phyloP scores from a whole-genome alignment of 148 eudicot species.

The Persicaria tinctoria region DNA sequence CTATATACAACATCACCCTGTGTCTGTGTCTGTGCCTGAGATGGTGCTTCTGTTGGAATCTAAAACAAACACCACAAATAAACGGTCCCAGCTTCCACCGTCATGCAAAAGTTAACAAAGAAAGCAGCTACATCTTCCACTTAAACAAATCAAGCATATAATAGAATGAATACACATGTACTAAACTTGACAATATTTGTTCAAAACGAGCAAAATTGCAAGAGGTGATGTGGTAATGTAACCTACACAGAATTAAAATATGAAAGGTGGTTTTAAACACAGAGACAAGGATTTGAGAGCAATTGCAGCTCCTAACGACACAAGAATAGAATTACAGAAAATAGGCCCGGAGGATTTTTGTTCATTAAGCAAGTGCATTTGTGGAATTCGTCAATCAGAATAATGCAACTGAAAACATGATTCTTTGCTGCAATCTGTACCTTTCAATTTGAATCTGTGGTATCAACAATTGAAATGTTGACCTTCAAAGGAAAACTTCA shows the following conservation, averaged over 20 bases:
- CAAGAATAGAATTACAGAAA: neutral
- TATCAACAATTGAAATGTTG: neutral
- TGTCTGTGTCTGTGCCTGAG: conserved; percentile 30
- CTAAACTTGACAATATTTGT: neutral
- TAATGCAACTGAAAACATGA: neutral
- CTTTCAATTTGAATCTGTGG: neutral
- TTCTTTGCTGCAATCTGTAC: neutral
- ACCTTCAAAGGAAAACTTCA: neutral
- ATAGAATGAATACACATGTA: neutral
- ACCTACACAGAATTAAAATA: neutral
- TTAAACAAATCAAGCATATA: neutral
- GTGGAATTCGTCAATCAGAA: neutral
- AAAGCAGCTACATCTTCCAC: neutral
- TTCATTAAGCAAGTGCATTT: neutral
- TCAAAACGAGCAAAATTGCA: neutral
- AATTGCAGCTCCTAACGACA: neutral
- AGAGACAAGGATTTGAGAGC: neutral
- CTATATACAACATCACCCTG: conserved; percentile 29
- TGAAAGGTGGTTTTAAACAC: neutral
- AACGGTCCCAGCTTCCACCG: neutral
- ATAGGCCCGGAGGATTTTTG: neutral
- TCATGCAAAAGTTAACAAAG: neutral
- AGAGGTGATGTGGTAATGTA: neutral
- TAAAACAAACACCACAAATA: conserved; percentile 17
- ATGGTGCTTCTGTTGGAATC: conserved; percentile 28